These are phyloP conservation scores for Kitagawia praeruptora DNA, from an alignment of 129 eudicot genomes.

Conservation along the genomic window DNA sequence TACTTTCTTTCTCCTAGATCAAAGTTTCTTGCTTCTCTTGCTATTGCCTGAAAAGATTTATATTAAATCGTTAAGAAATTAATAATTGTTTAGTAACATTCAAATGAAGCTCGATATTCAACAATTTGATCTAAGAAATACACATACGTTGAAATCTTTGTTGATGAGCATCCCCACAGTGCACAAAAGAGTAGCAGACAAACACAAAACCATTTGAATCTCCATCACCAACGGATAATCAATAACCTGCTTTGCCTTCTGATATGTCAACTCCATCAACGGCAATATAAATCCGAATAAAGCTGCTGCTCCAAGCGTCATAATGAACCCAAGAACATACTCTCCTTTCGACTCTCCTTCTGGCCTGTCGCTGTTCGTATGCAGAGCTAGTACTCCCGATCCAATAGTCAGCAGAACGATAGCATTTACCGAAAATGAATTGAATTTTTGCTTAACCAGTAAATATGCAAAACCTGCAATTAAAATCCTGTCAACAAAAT, in stretches of 20 bases:
- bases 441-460: not conserved
- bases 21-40: constrained; percentile 26
- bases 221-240: constrained; percentile 42
- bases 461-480: not conserved
- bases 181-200: constrained; percentile 35
- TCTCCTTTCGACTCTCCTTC: constrained; percentile 31
- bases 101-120: not conserved
- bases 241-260: constrained; percentile 27
- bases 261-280: constrained; percentile 29
- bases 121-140: not conserved
- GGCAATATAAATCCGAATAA: constrained; percentile 35
- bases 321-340: constrained; percentile 35
- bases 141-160: constrained; percentile 31
- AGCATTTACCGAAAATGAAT: not conserved
- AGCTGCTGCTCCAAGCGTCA: constrained; percentile 29
- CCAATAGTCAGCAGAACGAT: not conserved
- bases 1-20: constrained; percentile 29
- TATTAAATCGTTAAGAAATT: not conserved
- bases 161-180: constrained; percentile 34
- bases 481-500: too few species aligned
- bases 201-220: constrained; percentile 31
- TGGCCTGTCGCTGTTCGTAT: not conserved
- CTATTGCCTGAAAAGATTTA: constrained; percentile 21
- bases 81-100: too few species aligned
- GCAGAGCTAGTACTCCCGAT: not conserved